Conservation (phyloP, 2,329 filamentous ascomycete genomes). For the Dryadomyces quercivorus region DNA sequence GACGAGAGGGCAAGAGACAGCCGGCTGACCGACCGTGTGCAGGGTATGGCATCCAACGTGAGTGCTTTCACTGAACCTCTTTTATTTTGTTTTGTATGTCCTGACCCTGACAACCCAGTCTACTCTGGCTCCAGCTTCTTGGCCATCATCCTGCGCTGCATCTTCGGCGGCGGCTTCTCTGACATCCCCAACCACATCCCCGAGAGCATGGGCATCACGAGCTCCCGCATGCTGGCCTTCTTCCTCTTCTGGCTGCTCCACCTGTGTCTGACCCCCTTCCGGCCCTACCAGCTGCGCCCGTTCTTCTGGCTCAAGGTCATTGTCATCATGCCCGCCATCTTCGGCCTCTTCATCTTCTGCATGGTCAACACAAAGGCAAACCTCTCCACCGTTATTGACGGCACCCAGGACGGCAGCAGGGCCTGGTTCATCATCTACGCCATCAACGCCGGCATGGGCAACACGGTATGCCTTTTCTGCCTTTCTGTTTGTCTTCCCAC, state of each 20-base stretch:
- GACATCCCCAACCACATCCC: constrained; percentile 27
- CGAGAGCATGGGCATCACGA: constrained; percentile 14
- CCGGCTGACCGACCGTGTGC: neutral
- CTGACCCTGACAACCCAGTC: constrained; percentile 4
- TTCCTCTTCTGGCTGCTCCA: constrained; percentile 15
- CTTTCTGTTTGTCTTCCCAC: neutral
- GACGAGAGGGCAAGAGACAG: neutral
- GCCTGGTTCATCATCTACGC: constrained; percentile 25
- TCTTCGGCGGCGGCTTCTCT: constrained; percentile 19
- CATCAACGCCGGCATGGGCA: constrained; percentile 26
- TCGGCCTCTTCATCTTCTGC: constrained; percentile 21
- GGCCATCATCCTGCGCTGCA: constrained; percentile 13
- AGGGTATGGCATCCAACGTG: constrained; percentile 18
- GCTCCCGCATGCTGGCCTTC: constrained; percentile 11
- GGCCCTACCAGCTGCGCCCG: constrained; percentile 29
- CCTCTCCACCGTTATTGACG: constrained; percentile 16
- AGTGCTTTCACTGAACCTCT: too few relatives aligned
- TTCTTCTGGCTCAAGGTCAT: constrained; percentile 32
- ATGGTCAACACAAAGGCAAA: constrained; percentile 25
- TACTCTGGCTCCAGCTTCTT: constrained; percentile 12
- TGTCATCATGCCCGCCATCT: constrained; percentile 23
- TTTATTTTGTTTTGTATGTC: neutral
- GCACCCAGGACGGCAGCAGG: constrained; percentile 11
- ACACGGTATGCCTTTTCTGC: constrained; percentile 8
- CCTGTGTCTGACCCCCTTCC: constrained; percentile 18